Conservation (phyloP, 495 filamentous ascomycete genomes). For the Aspergillus kassunensis region DNA sequence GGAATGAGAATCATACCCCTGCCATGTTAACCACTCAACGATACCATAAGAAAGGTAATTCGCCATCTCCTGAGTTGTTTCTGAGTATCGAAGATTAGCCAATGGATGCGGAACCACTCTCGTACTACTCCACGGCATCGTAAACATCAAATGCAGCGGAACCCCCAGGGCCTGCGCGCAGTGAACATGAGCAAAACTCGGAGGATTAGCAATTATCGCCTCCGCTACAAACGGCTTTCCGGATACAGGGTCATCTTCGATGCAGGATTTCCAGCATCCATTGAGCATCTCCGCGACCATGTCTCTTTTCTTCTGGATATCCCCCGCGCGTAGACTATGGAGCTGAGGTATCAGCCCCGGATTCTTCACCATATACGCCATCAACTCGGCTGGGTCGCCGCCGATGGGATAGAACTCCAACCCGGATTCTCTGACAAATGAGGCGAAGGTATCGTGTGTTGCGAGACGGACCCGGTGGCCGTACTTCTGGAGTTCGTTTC, state of each 20-base stretch:
- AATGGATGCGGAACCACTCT: slow-evolving; percentile 55
- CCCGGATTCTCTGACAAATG: slow-evolving; percentile 50
- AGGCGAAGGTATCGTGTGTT: slow-evolving; percentile 58
- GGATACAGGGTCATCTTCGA: slow-evolving; percentile 48
- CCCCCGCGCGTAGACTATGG: slow-evolving; percentile 41
- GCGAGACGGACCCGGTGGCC: slow-evolving; percentile 58
- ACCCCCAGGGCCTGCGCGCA: slow-evolving; percentile 58
- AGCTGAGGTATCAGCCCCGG: slow-evolving; percentile 48
- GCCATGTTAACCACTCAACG: slow-evolving; percentile 65
- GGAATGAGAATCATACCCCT: slow-evolving; percentile 42
- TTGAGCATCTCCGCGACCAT: slow-evolving; percentile 59
- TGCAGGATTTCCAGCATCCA: slow-evolving; percentile 62
- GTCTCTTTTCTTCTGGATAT: slow-evolving; percentile 39
- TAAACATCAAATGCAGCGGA: slow-evolving; percentile 65
- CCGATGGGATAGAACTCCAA: slow-evolving; percentile 64
- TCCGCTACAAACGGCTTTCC: slow-evolving; percentile 60
- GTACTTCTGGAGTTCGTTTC: slow-evolving; percentile 43
- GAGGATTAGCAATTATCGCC: slow-evolving; percentile 65
- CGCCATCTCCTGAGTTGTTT: slow-evolving; percentile 39
- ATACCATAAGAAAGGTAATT: slow-evolving; percentile 59
- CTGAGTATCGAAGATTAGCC: slow-evolving; percentile 48
- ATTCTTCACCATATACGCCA: slow-evolving; percentile 59
- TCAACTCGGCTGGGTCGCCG: slow-evolving; percentile 58
- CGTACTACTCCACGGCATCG: slow-evolving; percentile 58
- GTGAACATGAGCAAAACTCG: slow-evolving; percentile 63